Percentiles rank a stretch among this genome's conserved stretches.
Conservation (phyloP, 306 rosid genomes). For the Morella rubra region DNA sequence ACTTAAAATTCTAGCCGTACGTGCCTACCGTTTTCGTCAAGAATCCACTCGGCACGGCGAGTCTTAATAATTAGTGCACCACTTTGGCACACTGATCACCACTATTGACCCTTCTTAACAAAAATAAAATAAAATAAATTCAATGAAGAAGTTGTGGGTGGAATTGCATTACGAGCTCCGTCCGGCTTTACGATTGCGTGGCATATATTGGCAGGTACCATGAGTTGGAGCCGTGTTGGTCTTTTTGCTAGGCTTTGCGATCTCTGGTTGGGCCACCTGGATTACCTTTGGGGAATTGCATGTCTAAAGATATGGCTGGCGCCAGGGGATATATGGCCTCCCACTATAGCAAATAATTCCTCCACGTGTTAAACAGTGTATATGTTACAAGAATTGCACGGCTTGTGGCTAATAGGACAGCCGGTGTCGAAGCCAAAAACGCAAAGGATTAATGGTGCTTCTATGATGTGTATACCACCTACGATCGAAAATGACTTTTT, state of each 20-base stretch:
- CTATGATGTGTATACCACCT: constrained; percentile 59
- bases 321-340: neutral
- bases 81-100: constrained; percentile 32
- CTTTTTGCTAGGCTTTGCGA: no score
- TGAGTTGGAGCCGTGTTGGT: no score
- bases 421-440: constrained; percentile 11
- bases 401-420: neutral
- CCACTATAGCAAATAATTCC: constrained; percentile 30
- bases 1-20: neutral
- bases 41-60: constrained; percentile 21
- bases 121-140: neutral
- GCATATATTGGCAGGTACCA: neutral
- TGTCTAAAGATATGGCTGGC: constrained; percentile 1
- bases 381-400: neutral
- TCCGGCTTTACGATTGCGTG: constrained; percentile 6
- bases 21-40: constrained; percentile 11
- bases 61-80: constrained; percentile 28
- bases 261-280: constrained; percentile 5
- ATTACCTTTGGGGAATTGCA: neutral
- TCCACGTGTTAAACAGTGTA: constrained; percentile 32
- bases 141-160: constrained; percentile 3
- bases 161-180: constrained; percentile 11
- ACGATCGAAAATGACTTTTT: no score
- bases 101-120: constrained; percentile 36
- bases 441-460: constrained; percentile 30